Evolutionary conservation across 2,329 filamentous ascomycete species (phyloP).

Genomic region (Pseudogymnoascus sp.): DNA sequence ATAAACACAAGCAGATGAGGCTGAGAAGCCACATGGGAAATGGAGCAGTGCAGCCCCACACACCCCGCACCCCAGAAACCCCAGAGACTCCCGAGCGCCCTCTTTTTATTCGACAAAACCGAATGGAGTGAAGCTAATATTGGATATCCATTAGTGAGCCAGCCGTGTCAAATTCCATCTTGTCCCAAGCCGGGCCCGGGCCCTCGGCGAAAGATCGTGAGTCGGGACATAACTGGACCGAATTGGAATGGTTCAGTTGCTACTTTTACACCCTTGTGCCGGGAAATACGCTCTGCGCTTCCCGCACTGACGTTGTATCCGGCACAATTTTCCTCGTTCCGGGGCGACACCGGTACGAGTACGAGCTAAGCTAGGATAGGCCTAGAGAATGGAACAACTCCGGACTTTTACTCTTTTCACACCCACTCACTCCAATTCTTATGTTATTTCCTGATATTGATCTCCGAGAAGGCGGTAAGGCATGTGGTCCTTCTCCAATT

Average conservation of each 20-base stretch:
- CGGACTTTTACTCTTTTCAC: neutral
- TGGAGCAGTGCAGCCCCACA: neutral
- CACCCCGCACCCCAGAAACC: neutral
- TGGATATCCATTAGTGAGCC: neutral
- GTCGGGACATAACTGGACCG: neutral
- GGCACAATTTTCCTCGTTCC: neutral
- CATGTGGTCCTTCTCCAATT: neutral
- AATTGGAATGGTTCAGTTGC: neutral
- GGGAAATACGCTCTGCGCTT: neutral
- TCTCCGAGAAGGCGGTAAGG: neutral
- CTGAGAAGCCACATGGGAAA: neutral
- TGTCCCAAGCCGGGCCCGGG: neutral
- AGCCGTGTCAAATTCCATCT: neutral
- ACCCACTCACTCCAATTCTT: neutral
- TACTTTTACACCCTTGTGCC: neutral
- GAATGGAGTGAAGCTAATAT: neutral
- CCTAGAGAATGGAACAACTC: neutral
- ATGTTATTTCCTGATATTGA: neutral
- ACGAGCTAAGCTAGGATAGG: neutral
- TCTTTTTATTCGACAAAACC: neutral
- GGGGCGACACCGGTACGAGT: neutral
- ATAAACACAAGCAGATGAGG: neutral
- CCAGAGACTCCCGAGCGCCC: neutral
- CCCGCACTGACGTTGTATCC: neutral
- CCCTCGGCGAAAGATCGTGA: neutral